Evolutionary conservation across 2,329 filamentous ascomycete genomes (phyloP), one percentile per base, ranked within the genome.

Genomic region (Lachnellula cervina): DNA sequence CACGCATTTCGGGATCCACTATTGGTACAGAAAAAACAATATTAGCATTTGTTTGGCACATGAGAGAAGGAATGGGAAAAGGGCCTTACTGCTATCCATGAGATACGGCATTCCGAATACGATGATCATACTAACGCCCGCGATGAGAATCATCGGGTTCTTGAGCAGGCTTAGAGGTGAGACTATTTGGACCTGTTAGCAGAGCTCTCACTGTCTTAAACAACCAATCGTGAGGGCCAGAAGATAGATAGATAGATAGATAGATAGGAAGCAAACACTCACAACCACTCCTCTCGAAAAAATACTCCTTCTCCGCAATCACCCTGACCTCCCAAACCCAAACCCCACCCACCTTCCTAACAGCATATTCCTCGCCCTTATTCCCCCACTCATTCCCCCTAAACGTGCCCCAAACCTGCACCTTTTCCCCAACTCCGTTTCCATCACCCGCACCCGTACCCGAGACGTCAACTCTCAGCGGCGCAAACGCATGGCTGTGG

Each of bases 1-100:
- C 90, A 66, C 86, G 86, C 75, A 90, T 88, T 73, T 99, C 94
- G n/a, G 90, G 90, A 70, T 97, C 94, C 92, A 99, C 92, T 97
- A 56, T 11, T 37, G 6, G 1, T 3, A 44, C 13, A 9, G n/a
- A 46, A 32, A 32, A 32, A 11, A 32, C 0, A 4, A 32, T 32
- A 11, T 32, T 32, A 32, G 28, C 28, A 32, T 32, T 32, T 32
- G 7, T 8, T 32, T 32, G 7, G 9, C 28, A 45, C n/a, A 28
- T 32, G 13, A 4, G 23, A 34, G 46, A 17, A 17, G 14, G 42
- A 32, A 8, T 9, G 46, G 52, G 28, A 21, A 40, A 34, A 52
- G 32, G 19, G 38, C 6, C 90, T 60, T 83, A 97, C 92, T 96
- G 70, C 94, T 97, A 51, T 97, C 92, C 76, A 97, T 85, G 54